Percentiles rank a stretch among this genome's conserved stretches.
phyloP scores from a whole-genome alignment of 306 rosid genomes.

The Casuarina equisetifolia region DNA sequence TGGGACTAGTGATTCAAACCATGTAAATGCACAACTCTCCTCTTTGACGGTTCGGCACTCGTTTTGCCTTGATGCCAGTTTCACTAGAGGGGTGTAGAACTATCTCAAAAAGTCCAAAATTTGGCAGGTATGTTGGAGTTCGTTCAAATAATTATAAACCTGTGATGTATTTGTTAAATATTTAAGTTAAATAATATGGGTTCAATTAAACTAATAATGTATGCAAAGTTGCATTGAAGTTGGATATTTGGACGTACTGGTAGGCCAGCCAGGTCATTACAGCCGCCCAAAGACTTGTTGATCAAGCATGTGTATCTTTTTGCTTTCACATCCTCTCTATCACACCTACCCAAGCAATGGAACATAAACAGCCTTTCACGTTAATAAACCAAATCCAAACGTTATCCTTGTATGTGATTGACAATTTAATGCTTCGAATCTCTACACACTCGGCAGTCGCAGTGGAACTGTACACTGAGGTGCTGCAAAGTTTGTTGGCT shows the following conservation, averaged over 20 bases:
- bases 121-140: neutral
- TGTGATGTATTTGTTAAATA: neutral
- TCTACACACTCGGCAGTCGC: too few relatives aligned
- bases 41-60: neutral
- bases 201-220: neutral
- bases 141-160: neutral
- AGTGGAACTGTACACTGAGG: too few relatives aligned
- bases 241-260: neutral
- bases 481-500: too few relatives aligned
- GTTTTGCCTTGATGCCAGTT: neutral
- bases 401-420: too few relatives aligned
- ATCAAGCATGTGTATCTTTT: neutral
- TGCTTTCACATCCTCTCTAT: neutral
- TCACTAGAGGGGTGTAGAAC: neutral
- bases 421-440: too few relatives aligned
- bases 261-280: neutral
- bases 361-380: too few relatives aligned
- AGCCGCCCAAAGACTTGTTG: neutral
- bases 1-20: neutral
- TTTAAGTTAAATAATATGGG: neutral
- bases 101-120: neutral
- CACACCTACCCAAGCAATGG: neutral
- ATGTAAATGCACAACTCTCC: slow-evolving; percentile 3
- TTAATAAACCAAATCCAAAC: too few relatives aligned
- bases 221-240: neutral